These are phyloP conservation scores for Chiua virens DNA, from an alignment of 768 basidiomycete species.

Conservation along the genomic window DNA sequence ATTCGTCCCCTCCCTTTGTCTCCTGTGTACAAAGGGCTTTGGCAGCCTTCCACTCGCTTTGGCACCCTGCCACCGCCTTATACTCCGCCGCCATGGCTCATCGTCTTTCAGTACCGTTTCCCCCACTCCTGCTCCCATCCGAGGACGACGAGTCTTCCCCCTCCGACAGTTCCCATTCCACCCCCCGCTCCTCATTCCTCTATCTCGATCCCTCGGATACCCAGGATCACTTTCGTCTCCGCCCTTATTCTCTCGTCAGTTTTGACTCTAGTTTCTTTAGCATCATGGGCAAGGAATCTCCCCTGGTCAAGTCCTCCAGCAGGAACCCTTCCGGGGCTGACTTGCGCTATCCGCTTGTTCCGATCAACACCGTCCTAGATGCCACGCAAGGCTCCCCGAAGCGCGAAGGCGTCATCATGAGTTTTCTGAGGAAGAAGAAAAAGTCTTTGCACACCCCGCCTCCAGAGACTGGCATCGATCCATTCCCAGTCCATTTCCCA, in stretches of 20 bases:
- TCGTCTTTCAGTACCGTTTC: conserved; percentile 8
- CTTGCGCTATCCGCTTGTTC: conserved; percentile 7
- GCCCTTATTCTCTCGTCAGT: conserved; percentile 22
- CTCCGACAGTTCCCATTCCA: conserved; percentile 11
- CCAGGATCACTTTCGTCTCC: conserved; percentile 6
- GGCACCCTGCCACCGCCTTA: conserved; percentile 14
- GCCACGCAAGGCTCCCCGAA: conserved; percentile 14
- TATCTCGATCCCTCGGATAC: conserved; percentile 1
- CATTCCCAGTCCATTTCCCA: not conserved
- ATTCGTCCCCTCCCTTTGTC: conserved; percentile 22
- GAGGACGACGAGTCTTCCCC: conserved; percentile 16
- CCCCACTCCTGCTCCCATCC: conserved; percentile 9
- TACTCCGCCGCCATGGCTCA: conserved; percentile 19
- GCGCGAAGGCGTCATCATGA: conserved; percentile 20
- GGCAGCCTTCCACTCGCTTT: conserved; percentile 24
- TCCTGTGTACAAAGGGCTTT: conserved; percentile 26
- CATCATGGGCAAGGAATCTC: conserved; percentile 23
- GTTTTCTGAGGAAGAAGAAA: conserved; percentile 24
- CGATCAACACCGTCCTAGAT: conserved; percentile 4
- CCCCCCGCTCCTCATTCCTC: conserved; percentile 22
- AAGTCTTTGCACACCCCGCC: conserved; percentile 12
- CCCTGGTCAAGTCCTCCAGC: conserved; percentile 6
- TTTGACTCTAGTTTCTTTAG: conserved; percentile 32
- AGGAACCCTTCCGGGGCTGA: conserved; percentile 14
- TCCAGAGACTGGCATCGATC: conserved; percentile 8